Conservation (phyloP, 352 stramenopile species). For the Pythium utonaiense region DNA sequence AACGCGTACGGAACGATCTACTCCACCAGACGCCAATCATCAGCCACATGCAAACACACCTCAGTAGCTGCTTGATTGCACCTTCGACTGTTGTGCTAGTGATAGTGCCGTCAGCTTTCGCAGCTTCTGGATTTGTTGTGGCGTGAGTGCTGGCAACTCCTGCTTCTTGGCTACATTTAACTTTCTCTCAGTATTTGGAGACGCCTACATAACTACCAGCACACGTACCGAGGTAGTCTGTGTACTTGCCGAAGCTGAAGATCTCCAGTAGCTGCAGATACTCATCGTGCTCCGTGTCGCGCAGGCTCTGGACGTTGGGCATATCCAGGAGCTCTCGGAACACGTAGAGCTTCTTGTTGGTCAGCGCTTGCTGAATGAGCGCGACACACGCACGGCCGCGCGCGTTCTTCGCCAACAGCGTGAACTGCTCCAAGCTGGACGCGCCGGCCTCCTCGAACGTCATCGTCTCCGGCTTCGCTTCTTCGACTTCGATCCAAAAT, state of each 20-base stretch:
- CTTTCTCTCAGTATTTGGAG: background rate
- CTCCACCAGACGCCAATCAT: background rate
- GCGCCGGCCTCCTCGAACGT: conserved; percentile 63
- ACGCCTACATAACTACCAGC: background rate
- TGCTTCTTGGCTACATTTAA: conserved; percentile 43
- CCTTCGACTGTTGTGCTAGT: conserved; percentile 80
- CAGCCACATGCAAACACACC: background rate
- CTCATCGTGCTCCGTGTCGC: conserved; percentile 64
- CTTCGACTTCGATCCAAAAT: conserved; percentile 5
- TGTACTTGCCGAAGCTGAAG: conserved; percentile 89
- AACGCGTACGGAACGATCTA: conserved; percentile 82
- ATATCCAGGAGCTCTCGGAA: conserved; percentile 92
- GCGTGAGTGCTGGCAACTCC: conserved; percentile 60
- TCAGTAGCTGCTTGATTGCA: conserved; percentile 16
- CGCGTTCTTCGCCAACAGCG: conserved; percentile 88
- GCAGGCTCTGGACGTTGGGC: conserved; percentile 86
- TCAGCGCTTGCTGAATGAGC: conserved; percentile 91
- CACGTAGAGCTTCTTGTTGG: conserved; percentile 91
- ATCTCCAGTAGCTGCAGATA: conserved; percentile 85
- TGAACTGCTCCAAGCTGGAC: conserved; percentile 90
- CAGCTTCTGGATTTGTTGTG: conserved; percentile 79
- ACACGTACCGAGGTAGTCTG: conserved; percentile 73
- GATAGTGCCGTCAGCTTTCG: conserved; percentile 88
- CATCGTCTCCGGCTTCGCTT: conserved; percentile 31
- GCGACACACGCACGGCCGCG: conserved; percentile 88